Base-by-base conservation (phyloP, 2,329 filamentous ascomycete species). In the Fusarium sublunatum region DNA sequence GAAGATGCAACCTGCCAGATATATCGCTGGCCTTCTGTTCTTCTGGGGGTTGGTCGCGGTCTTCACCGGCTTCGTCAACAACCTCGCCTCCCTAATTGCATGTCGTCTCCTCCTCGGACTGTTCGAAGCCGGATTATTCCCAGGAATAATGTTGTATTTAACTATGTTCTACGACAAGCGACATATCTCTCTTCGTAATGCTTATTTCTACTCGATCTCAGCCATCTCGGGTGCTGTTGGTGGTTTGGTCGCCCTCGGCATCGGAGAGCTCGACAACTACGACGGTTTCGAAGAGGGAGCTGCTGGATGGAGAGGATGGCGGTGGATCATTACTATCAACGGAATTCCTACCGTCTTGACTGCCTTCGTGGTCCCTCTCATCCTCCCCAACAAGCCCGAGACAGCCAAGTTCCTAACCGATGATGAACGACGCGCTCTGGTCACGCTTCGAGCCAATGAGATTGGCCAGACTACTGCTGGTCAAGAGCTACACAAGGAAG, bases 101-200 rank as follows among this genome's bases (percentile, higher is more conserved):
- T 75, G 83, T 2, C 77, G 75, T n/a, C 62, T 76, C 2, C 61
- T 76, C 6, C 67, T 77, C 2, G 74, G 74, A 25, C 55, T 74
- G 5, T 76, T 74, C 34, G 73, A 86, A 68, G 82, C 82, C 1
- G 83, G 81, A 1, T 83, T 84, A 69, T 83, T 83, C 49, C 78
- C 81, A 0, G 80, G 82, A 0, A 78, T 81, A 1, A 79, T 84
- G 1, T 79, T 83, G 46, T 85, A 73, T 54, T 77, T 90, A 13
- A 88, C 87, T 1, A 80, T 88, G 54, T 89, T 88, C 74, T 90
- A 89, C 72, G 85, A 81, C 19, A 86, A 86, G 61, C 79, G 79
- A 8, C 85, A 88, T 65, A 78, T 89, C 6, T 86, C 85, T 0
- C 74, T 89, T 4, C 83, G 88, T 1, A 84, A 88, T 3, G 85